These are phyloP conservation scores for Theobroma grandiflorum DNA, from an alignment of 441 rosid genomes.

Conservation along the genomic window DNA sequence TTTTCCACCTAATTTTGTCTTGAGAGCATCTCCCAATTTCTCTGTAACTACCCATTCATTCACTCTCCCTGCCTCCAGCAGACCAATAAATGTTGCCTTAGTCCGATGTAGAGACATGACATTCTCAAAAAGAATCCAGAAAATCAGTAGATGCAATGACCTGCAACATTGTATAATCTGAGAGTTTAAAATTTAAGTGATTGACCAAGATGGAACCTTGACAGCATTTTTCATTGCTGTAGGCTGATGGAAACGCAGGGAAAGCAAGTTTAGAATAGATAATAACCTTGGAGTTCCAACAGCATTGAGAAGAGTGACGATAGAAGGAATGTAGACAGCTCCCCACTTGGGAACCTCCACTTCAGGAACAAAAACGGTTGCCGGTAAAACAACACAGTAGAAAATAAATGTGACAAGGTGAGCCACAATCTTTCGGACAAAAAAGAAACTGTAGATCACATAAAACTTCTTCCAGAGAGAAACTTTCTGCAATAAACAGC, in stretches of 20 bases:
- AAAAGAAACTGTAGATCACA: constrained; percentile 63
- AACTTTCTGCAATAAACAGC: constrained; percentile 45
- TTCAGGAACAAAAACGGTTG: constrained; percentile 58
- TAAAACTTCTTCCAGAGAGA: constrained; percentile 59
- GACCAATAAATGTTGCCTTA: constrained; percentile 60
- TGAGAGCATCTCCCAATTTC: constrained; percentile 50
- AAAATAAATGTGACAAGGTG: constrained; percentile 62
- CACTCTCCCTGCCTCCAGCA: constrained; percentile 60
- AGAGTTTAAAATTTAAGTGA: neutral
- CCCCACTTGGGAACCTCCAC: constrained; percentile 63
- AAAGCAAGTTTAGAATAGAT: neutral
- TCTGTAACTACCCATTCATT: constrained; percentile 72
- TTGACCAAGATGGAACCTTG: neutral
- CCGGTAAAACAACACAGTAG: constrained; percentile 62
- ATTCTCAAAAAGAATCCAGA: constrained; percentile 65
- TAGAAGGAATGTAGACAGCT: constrained; percentile 58
- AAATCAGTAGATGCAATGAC: constrained; percentile 56
- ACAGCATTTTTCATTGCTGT: too few species aligned
- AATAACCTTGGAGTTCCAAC: constrained; percentile 58
- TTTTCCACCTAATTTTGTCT: constrained; percentile 39
- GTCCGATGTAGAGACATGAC: constrained; percentile 68
- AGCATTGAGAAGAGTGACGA: constrained; percentile 55
- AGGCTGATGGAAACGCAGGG: neutral
- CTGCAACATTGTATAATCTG: constrained; percentile 26
- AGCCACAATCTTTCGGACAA: constrained; percentile 58